A percentile compares a stretch with the other conserved stretches of the same genome.
These are phyloP conservation scores for Leucaena leucocephala DNA, from an alignment of 306 rosid species.

Conservation along the genomic window DNA sequence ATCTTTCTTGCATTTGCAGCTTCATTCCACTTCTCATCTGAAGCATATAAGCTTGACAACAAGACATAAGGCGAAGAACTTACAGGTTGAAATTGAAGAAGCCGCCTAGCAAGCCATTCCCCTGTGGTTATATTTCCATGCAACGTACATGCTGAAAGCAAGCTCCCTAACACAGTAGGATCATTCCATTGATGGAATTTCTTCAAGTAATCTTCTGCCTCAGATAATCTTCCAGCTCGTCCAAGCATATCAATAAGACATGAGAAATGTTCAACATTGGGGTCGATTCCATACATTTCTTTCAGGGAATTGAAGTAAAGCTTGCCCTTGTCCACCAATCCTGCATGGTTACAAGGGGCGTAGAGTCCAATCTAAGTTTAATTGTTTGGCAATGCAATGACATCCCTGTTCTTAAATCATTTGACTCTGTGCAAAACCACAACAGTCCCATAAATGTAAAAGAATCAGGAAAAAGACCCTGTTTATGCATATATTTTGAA, in stretches of 20 bases:
- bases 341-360: slow-evolving; percentile 48
- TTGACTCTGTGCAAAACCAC: slow-evolving; percentile 37
- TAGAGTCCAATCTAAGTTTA: slow-evolving; percentile 43
- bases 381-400: slow-evolving; percentile 47
- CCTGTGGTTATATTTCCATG: slow-evolving; percentile 44
- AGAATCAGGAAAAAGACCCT: slow-evolving; percentile 43
- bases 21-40: slow-evolving; percentile 51
- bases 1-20: slow-evolving; percentile 42
- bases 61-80: slow-evolving; percentile 49
- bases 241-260: slow-evolving; percentile 58
- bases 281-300: slow-evolving; percentile 37
- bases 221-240: slow-evolving; percentile 45
- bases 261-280: slow-evolving; percentile 45
- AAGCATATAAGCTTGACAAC: slow-evolving; percentile 50
- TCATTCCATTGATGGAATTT: slow-evolving; percentile 39
- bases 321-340: slow-evolving; percentile 43
- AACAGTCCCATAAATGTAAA: slow-evolving; percentile 43
- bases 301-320: slow-evolving; percentile 42
- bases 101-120: slow-evolving; percentile 40
- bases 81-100: slow-evolving; percentile 39
- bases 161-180: slow-evolving; percentile 46
- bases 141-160: slow-evolving; percentile 50
- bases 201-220: slow-evolving; percentile 44
- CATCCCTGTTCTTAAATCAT: slow-evolving; percentile 36
- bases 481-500: slow-evolving; percentile 40